phyloP scores from a whole-genome alignment of 331 rosid genomes.

The Ulmus americana region DNA sequence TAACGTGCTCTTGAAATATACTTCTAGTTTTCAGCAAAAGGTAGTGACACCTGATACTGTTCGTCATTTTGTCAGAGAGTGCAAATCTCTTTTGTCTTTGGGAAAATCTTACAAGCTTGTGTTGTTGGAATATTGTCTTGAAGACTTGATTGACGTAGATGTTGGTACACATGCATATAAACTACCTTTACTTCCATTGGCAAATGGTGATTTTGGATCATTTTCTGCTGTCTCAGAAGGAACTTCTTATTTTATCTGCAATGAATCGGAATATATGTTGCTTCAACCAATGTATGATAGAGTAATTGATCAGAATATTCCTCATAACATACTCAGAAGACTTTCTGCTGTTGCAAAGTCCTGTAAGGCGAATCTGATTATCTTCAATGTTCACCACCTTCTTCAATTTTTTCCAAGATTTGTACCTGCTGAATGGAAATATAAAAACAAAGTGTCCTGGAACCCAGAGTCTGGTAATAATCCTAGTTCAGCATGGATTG shows the following conservation, averaged over 20 bases:
- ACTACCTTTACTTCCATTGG: conserved; percentile 82
- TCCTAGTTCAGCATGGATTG: conserved; percentile 77
- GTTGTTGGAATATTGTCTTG: conserved; percentile 85
- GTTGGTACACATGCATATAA: conserved; percentile 63
- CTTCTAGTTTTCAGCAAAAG: conserved; percentile 45
- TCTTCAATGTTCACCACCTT: conserved; percentile 55
- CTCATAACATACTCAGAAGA: conserved; percentile 50
- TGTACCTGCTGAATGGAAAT: conserved; percentile 85
- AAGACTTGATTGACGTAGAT: conserved; percentile 84
- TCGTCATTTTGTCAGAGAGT: conserved; percentile 68
- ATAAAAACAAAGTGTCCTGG: conserved; percentile 75
- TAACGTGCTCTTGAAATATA: conserved; percentile 64
- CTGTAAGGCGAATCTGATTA: conserved; percentile 53
- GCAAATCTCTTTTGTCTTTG: conserved; percentile 38
- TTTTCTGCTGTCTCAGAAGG: conserved; percentile 61
- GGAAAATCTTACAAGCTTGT: conserved; percentile 61
- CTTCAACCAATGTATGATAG: conserved; percentile 57
- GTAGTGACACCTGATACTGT: conserved; percentile 76
- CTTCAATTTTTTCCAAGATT: conserved; percentile 61
- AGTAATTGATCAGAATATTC: conserved; percentile 63
- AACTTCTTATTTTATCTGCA: conserved; percentile 68
- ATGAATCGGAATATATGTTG: conserved; percentile 64
- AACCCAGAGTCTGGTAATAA: conserved; percentile 58
- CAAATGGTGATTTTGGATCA: conserved; percentile 74
- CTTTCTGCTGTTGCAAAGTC: conserved; percentile 84